Percentiles rank a stretch among this genome's conserved stretches.
Conservation (phyloP, 805 yeast species). For the Myxozyma neglecta region DNA sequence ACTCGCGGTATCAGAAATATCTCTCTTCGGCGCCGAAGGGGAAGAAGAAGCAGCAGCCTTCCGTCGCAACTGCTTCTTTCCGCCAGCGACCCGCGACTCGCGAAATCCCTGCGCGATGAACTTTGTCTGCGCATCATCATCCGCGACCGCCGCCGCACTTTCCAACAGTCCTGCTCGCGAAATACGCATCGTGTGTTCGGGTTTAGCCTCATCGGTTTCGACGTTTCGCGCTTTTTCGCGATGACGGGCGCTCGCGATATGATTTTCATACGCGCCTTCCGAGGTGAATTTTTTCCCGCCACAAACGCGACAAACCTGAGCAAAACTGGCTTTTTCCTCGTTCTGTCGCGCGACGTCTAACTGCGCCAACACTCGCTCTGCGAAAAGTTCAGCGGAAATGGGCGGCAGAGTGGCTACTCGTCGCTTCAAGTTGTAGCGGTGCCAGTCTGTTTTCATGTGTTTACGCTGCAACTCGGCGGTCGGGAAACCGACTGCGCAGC, state of each 20-base stretch:
- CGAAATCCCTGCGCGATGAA: constrained; percentile 8
- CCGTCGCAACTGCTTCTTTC: constrained; percentile 13
- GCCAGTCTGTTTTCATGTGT: constrained; percentile 99
- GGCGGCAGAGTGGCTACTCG: constrained; percentile 83
- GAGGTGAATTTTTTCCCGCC: constrained; percentile 34
- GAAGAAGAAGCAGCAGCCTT: background rate
- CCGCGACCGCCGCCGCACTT: constrained; percentile 1
- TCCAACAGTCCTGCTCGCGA: background rate
- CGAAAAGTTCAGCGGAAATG: constrained; percentile 64
- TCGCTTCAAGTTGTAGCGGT: constrained; percentile 90
- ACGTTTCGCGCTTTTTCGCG: constrained; percentile 21
- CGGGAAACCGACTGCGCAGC: constrained; percentile 79
- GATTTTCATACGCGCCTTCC: constrained; percentile 34
- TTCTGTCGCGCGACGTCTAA: constrained; percentile 30
- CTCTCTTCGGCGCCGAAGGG: background rate
- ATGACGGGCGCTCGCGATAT: constrained; percentile 31
- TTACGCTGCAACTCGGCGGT: constrained; percentile 81
- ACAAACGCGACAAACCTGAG: constrained; percentile 30
- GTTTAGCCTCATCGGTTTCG: background rate
- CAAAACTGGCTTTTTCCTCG: constrained; percentile 22
- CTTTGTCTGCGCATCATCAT: background rate
- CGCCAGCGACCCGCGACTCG: constrained; percentile 21
- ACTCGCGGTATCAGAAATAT: background rate
- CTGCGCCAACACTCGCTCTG: constrained; percentile 59
- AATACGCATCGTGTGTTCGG: background rate